Evolutionary conservation across 176 grass and related monocot genomes (phyloP).

Genomic region (Oryza punctata): DNA sequence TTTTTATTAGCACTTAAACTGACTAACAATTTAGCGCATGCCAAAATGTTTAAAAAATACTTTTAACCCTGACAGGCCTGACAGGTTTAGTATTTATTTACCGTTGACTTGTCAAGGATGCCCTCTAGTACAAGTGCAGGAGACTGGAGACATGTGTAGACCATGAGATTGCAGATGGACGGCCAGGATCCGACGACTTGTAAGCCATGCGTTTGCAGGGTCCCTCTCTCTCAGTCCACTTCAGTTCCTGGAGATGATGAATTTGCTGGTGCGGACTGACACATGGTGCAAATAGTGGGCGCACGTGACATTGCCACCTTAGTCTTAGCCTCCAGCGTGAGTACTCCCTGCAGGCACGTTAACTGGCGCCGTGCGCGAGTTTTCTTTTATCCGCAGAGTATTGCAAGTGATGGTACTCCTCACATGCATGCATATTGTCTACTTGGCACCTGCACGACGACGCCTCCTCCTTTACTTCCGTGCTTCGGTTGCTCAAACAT

Average conservation of each 20-base stretch:
- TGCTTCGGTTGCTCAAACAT: conserved; percentile 16
- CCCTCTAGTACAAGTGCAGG: neutral
- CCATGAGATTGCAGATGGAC: neutral
- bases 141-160: neutral
- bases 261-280: neutral
- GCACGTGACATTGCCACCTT: conserved; percentile 22
- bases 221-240: neutral
- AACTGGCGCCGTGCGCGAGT: neutral
- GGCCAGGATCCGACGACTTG: neutral
- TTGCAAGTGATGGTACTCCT: neutral
- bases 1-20: neutral
- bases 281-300: conserved; percentile 2
- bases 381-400: neutral
- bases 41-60: neutral
- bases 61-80: neutral
- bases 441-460: neutral
- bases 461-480: neutral
- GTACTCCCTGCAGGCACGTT: neutral
- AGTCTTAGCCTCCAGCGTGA: neutral
- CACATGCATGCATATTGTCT: neutral
- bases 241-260: neutral
- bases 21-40: neutral
- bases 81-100: neutral
- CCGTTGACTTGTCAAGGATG: neutral
- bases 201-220: neutral